phyloP scores from a whole-genome alignment of 768 basidiomycete species.

The Suillus luteus region DNA sequence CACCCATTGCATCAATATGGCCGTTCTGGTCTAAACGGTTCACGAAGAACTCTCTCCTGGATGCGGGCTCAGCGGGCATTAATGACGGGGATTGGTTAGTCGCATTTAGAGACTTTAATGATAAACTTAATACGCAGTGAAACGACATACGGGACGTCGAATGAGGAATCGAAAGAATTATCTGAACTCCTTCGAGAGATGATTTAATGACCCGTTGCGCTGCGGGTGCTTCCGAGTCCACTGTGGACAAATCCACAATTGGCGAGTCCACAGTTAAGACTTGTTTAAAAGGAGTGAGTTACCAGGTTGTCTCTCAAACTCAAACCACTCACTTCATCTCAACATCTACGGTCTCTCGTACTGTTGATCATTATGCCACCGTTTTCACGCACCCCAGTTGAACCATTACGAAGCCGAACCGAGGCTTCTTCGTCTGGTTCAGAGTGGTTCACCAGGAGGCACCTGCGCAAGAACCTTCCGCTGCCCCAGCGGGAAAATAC shows the following conservation, averaged over 20 bases:
- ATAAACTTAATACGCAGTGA: neutral
- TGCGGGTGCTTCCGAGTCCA: too few relatives aligned
- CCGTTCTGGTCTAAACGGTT: constrained; percentile 89
- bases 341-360: neutral
- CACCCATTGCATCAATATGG: constrained; percentile 53
- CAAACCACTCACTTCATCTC: neutral
- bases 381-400: neutral
- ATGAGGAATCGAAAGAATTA: too few relatives aligned
- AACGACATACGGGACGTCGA: neutral
- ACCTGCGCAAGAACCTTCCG: too few relatives aligned
- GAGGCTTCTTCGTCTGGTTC: too few relatives aligned
- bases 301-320: neutral
- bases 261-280: neutral
- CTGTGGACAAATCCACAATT: neutral
- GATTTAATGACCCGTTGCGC: neutral
- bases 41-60: constrained; percentile 75
- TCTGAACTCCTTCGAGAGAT: too few relatives aligned
- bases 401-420: too few relatives aligned
- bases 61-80: constrained; percentile 80
- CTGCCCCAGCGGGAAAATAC: too few relatives aligned
- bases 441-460: too few relatives aligned
- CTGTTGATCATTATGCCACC: neutral
- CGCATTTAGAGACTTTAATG: constrained; percentile 95
- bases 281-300: neutral
- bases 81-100: constrained; percentile 70